Percentiles rank a stretch among this genome's conserved stretches.
Conservation (phyloP, 495 filamentous ascomycete genomes). For the Talaromyces adpressus region DNA sequence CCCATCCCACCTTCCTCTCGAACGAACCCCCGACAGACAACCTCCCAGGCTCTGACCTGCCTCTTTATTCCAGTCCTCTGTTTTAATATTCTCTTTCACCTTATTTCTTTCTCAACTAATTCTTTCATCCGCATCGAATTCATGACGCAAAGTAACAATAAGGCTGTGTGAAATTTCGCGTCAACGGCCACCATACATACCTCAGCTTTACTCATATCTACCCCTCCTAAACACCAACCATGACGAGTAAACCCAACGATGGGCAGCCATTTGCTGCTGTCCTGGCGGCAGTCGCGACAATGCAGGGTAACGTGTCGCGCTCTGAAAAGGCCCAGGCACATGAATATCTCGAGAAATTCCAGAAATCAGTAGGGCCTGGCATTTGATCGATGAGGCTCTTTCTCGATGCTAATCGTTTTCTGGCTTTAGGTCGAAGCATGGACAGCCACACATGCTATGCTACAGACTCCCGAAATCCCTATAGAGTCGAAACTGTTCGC, state of each 20-base stretch:
- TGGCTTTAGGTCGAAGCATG: constrained; percentile 70
- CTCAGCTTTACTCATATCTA: neutral
- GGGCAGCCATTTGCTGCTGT: constrained; percentile 75
- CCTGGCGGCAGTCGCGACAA: constrained; percentile 78
- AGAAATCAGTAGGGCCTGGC: constrained; percentile 79
- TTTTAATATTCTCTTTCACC: neutral
- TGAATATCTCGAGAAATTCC: constrained; percentile 87
- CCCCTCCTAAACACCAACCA: constrained; percentile 30
- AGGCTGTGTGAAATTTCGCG: neutral
- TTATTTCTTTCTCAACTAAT: neutral
- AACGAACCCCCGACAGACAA: neutral
- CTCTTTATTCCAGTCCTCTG: neutral
- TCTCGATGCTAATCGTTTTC: neutral
- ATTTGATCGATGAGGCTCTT: neutral
- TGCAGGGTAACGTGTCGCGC: constrained; percentile 77
- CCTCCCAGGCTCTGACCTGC: neutral
- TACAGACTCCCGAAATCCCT: constrained; percentile 66
- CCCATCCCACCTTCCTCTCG: constrained; percentile 1
- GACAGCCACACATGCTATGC: constrained; percentile 75
- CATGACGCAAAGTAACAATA: neutral
- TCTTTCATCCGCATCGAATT: neutral
- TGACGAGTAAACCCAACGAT: constrained; percentile 59
- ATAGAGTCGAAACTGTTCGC: constrained; percentile 89
- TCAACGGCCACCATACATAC: neutral
- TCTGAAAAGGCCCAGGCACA: constrained; percentile 83